phyloP scores from a whole-genome alignment of 139 green algal genomes.

The Microglena sp. region DNA sequence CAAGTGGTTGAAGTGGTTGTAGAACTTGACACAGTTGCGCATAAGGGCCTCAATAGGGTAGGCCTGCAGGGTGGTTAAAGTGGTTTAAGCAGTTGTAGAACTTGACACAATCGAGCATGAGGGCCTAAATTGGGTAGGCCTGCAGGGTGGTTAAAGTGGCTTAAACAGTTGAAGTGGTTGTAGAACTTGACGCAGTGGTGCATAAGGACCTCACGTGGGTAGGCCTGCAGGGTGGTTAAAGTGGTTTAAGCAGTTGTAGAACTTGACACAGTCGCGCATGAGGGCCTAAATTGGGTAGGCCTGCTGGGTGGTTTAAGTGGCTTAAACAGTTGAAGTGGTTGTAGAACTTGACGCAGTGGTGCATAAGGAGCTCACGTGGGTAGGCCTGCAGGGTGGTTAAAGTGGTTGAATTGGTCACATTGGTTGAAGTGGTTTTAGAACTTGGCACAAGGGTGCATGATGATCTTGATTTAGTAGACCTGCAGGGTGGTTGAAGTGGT shows the following conservation, averaged over 20 bases:
- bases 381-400: too few relatives aligned
- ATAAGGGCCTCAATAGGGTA: conserved; percentile 78
- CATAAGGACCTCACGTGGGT: conserved; percentile 70
- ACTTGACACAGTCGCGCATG: conserved; percentile 16
- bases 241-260: too few relatives aligned
- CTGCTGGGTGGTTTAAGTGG: conserved; percentile 43
- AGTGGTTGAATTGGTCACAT: too few relatives aligned
- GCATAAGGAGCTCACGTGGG: conserved; percentile 65
- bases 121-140: conserved; percentile 74
- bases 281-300: conserved; percentile 76
- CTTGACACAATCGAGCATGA: conserved; percentile 19
- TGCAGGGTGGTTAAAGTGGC: conserved; percentile 42
- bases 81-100: too few relatives aligned
- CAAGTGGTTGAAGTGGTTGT: too few relatives aligned
- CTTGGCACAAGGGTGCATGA: conserved; percentile 20
- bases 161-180: background rate
- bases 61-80: conserved; percentile 48
- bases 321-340: background rate
- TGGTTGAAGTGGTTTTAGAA: too few relatives aligned
- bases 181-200: conserved; percentile 20
- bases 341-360: conserved; percentile 1
- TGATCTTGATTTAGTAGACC: conserved; percentile 75
- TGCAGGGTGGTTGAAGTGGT: too few relatives aligned
- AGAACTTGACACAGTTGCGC: conserved; percentile 10
- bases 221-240: too few relatives aligned